Percentiles rank a stretch among this genome's conserved stretches.
Conservation (phyloP, 2,329 filamentous ascomycete species). For the Nothopassalora personata region DNA sequence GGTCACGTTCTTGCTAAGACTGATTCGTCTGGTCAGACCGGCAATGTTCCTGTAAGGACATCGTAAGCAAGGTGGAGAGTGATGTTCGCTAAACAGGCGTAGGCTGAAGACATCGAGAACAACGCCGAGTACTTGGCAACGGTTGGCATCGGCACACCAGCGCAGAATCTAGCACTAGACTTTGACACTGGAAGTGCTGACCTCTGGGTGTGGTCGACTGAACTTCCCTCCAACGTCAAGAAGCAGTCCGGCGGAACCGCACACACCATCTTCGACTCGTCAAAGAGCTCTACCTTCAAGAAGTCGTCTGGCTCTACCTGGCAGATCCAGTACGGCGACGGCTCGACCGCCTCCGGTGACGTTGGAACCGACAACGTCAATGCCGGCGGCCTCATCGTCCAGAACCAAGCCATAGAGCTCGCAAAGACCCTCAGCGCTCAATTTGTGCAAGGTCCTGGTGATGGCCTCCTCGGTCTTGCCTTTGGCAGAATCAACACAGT, state of each 20-base stretch:
- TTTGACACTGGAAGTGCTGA: constrained; percentile 69
- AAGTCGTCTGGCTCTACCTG: constrained; percentile 49
- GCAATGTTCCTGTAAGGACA: constrained; percentile 23
- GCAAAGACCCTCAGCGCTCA: constrained; percentile 55
- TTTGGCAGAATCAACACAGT: constrained; percentile 40
- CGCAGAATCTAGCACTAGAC: constrained; percentile 48
- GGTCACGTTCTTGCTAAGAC: constrained; percentile 47
- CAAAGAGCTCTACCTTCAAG: constrained; percentile 57
- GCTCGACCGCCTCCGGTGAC: constrained; percentile 57
- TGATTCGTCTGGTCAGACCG: constrained; percentile 26
- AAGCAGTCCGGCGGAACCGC: constrained; percentile 4
- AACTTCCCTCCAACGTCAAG: constrained; percentile 12
- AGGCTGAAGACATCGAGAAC: constrained; percentile 58
- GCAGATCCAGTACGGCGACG: constrained; percentile 64
- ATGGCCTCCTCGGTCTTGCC: constrained; percentile 63
- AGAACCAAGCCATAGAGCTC: constrained; percentile 61
- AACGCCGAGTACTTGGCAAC: constrained; percentile 56
- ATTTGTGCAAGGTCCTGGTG: constrained; percentile 53
- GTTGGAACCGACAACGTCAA: constrained; percentile 60
- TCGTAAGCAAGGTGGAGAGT: constrained; percentile 40
- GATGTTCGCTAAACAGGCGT: constrained; percentile 38
- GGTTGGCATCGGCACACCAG: constrained; percentile 58
- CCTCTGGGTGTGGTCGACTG: constrained; percentile 47
- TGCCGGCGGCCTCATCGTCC: constrained; percentile 57
- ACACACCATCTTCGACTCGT: constrained; percentile 56